Evolutionary conservation across 176 grass and related monocot genomes (phyloP).

Genomic region (Paspalum notatum): DNA sequence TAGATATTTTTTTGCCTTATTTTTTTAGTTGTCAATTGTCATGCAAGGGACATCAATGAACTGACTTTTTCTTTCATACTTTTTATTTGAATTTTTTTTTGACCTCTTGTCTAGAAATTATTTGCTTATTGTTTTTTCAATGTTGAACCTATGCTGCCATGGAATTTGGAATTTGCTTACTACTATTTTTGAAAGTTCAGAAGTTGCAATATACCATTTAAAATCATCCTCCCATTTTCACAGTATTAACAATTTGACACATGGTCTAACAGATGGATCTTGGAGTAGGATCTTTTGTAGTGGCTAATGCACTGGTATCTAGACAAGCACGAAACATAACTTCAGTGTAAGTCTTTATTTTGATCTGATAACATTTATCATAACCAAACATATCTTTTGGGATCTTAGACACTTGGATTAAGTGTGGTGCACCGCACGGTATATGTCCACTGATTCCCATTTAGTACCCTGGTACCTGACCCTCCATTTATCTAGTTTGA

Average conservation of each 20-base stretch:
- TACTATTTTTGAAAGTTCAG: slow-evolving; percentile 29
- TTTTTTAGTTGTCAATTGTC: background rate
- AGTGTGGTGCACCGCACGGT: background rate
- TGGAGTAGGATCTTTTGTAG: slow-evolving; percentile 92
- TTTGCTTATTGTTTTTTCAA: slow-evolving; percentile 7
- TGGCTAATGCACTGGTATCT: slow-evolving; percentile 86
- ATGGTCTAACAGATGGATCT: slow-evolving; percentile 90
- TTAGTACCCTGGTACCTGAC: background rate
- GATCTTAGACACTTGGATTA: background rate
- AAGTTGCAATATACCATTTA: slow-evolving; percentile 24
- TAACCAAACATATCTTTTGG: slow-evolving; percentile 20
- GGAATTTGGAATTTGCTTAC: background rate
- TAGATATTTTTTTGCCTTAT: background rate
- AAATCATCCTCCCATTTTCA: slow-evolving; percentile 12
- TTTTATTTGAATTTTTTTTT: slow-evolving; percentile 8
- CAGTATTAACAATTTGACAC: slow-evolving; percentile 42
- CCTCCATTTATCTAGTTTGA: slow-evolving; percentile 14
- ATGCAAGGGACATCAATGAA: background rate
- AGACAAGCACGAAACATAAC: slow-evolving; percentile 71
- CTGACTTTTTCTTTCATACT: background rate
- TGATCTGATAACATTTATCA: slow-evolving; percentile 1
- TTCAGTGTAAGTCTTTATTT: slow-evolving; percentile 53
- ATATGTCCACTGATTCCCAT: background rate
- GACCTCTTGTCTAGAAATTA: background rate
- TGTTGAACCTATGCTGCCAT: background rate